Evolutionary conservation across 164 flowering plant genomes (phyloP).

Genomic region (Berberis vulgaris): DNA sequence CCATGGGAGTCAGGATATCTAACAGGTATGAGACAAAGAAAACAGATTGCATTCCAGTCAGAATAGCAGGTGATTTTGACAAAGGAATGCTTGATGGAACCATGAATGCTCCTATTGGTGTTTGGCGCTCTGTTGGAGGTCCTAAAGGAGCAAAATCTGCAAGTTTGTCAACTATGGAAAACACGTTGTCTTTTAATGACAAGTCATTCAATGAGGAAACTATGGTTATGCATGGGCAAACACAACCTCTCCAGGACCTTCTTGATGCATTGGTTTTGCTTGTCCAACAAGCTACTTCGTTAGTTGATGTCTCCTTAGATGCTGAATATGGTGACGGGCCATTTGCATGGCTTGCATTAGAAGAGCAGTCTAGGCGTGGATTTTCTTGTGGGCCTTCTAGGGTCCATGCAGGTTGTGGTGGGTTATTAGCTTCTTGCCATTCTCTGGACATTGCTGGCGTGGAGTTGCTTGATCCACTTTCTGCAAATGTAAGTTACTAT

Average conservation of each 20-base stretch:
- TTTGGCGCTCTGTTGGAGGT: slow-evolving; percentile 93
- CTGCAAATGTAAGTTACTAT: slow-evolving; percentile 60
- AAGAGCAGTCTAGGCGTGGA: slow-evolving; percentile 88
- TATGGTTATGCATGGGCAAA: slow-evolving; percentile 51
- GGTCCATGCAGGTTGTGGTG: slow-evolving; percentile 99
- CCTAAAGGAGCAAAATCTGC: slow-evolving; percentile 58
- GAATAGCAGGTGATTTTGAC: slow-evolving; percentile 85
- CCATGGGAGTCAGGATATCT: slow-evolving; percentile 34
- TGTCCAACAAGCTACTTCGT: slow-evolving; percentile 93
- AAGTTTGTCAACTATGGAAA: slow-evolving; percentile 47
- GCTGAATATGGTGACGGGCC: slow-evolving; percentile 80
- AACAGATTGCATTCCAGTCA: slow-evolving; percentile 63
- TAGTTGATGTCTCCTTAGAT: slow-evolving; percentile 88
- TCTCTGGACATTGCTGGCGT: slow-evolving; percentile 89
- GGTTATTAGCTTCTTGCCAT: slow-evolving; percentile 81
- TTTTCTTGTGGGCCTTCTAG: slow-evolving; percentile 90
- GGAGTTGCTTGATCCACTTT: slow-evolving; percentile 82
- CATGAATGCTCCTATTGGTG: slow-evolving; percentile 75
- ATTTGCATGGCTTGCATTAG: slow-evolving; percentile 91
- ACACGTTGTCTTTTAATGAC: slow-evolving; percentile 35
- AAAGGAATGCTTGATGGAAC: slow-evolving; percentile 66
- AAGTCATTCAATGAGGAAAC: slow-evolving; percentile 60
- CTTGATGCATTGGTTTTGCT: slow-evolving; percentile 83
- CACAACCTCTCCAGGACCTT: slow-evolving; percentile 84
- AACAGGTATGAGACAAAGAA: slow-evolving; percentile 57